A percentile compares a stretch with the other conserved stretches of the same genome.
phyloP scores from a whole-genome alignment of 768 basidiomycete genomes.

The Podaxis rugospora region DNA sequence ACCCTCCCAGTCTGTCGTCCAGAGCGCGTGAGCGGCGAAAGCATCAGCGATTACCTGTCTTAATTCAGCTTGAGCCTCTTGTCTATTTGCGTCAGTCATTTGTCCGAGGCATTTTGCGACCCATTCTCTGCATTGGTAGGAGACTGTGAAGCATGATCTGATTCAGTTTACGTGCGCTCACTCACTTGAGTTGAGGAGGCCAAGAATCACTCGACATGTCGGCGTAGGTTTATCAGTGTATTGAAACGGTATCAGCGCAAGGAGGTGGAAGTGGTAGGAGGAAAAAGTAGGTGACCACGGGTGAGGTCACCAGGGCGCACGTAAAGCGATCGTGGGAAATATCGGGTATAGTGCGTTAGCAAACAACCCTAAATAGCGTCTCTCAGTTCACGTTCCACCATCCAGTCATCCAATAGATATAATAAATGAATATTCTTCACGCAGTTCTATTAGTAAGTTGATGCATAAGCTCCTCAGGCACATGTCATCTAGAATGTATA shows the following conservation, averaged over 20 bases:
- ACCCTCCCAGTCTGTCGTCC: slow-evolving; percentile 92
- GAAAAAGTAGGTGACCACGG: background rate
- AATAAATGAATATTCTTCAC: slow-evolving; percentile 1
- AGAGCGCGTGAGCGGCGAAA: slow-evolving; percentile 77
- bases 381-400: background rate
- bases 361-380: background rate
- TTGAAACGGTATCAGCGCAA: background rate
- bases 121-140: slow-evolving; percentile 67
- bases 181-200: slow-evolving; percentile 78
- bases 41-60: slow-evolving; percentile 96
- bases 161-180: background rate
- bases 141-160: background rate
- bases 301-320: background rate
- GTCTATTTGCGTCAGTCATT: slow-evolving; percentile 84
- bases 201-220: slow-evolving; percentile 74
- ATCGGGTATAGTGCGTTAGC: background rate
- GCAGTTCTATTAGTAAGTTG: slow-evolving; percentile 20
- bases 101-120: slow-evolving; percentile 90
- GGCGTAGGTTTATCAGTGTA: background rate
- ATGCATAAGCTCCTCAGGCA: slow-evolving; percentile 15
- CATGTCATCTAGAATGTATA: slow-evolving; percentile 21
- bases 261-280: background rate
- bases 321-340: background rate
- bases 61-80: slow-evolving; percentile 88
- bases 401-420: background rate